phyloP scores from a whole-genome alignment of 2,329 filamentous ascomycete species.

The Aspergillus melleus region DNA sequence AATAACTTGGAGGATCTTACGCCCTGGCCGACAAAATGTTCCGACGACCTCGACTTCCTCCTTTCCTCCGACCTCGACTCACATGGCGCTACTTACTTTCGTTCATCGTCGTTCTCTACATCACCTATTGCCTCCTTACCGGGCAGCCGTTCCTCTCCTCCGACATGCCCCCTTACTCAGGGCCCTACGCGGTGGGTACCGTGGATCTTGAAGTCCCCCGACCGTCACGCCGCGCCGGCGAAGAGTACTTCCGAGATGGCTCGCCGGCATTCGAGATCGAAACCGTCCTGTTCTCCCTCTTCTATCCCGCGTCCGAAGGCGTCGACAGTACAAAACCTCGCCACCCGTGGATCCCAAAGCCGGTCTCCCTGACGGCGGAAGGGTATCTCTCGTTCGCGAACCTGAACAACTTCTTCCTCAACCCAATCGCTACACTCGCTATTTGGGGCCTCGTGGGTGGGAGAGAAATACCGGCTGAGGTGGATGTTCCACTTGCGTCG shows the following conservation, averaged over 20 bases:
- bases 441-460: background rate
- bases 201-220: background rate
- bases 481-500: background rate
- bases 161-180: background rate
- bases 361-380: background rate
- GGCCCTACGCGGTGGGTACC: background rate
- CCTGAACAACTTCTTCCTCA: background rate
- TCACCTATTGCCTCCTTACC: background rate
- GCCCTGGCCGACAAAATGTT: background rate
- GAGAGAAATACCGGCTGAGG: background rate
- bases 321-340: background rate
- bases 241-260: background rate
- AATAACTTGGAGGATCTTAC: background rate
- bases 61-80: background rate
- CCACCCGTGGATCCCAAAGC: background rate
- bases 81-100: background rate
- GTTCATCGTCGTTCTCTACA: background rate
- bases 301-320: background rate
- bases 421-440: background rate
- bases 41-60: background rate
- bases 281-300: background rate
- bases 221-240: background rate
- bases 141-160: background rate
- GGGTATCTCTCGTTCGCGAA: background rate
- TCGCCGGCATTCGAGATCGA: background rate